Conservation (phyloP, 2,329 filamentous ascomycete genomes). For the Chaetomiaceae sp. region DNA sequence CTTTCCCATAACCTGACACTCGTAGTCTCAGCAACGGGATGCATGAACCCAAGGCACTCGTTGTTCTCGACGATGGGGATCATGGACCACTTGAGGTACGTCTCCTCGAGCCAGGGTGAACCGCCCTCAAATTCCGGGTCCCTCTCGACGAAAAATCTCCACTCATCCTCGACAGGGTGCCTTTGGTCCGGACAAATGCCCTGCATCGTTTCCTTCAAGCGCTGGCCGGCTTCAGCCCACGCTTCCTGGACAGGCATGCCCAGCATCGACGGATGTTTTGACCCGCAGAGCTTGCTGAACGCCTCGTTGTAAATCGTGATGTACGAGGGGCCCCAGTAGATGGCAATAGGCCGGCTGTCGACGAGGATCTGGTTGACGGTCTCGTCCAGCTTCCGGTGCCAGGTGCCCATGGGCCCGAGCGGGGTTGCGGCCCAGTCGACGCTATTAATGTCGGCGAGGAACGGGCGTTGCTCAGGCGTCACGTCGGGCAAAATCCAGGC, state of each 20-base stretch:
- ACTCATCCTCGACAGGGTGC: constrained; percentile 40
- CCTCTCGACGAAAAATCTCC: constrained; percentile 43
- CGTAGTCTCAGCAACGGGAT: constrained; percentile 45
- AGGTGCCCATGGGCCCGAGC: constrained; percentile 40
- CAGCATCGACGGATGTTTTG: constrained; percentile 60
- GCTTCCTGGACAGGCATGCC: constrained; percentile 55
- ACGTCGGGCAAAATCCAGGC: constrained; percentile 32
- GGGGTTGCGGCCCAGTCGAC: constrained; percentile 44
- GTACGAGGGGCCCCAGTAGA: constrained; percentile 59
- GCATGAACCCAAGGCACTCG: constrained; percentile 43
- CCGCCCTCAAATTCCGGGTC: constrained; percentile 30
- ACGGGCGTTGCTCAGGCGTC: constrained; percentile 32
- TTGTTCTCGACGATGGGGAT: constrained; percentile 42
- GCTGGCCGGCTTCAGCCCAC: constrained; percentile 50
- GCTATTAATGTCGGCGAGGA: constrained; percentile 35
- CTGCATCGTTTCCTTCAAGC: constrained; percentile 38
- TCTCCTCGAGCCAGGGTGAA: constrained; percentile 39
- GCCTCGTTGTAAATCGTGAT: constrained; percentile 70
- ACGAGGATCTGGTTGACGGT: constrained; percentile 38
- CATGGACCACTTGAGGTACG: constrained; percentile 46
- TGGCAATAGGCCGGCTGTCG: constrained; percentile 46
- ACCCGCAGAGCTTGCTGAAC: constrained; percentile 57
- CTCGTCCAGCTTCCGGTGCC: constrained; percentile 42
- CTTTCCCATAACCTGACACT: constrained; percentile 45
- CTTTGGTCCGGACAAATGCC: constrained; percentile 32